Base-by-base conservation (phyloP, 1,284 basidiomycete genomes). In the Pisolithus thermaeus region DNA sequence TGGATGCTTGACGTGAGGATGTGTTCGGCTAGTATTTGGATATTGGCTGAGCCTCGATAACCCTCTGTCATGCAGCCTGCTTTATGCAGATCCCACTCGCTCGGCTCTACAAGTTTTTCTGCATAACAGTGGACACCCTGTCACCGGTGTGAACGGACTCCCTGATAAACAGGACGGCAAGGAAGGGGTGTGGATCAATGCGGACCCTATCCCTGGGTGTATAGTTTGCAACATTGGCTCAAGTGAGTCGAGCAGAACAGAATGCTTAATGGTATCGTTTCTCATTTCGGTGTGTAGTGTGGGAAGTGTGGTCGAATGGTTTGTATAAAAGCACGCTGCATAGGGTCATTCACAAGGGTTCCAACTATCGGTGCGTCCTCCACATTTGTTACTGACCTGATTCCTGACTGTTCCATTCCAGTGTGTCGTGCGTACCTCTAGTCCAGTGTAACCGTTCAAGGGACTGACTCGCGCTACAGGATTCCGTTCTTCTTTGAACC, bases 401-500 rank as follows among this genome's bases (percentile, higher is more conserved):
- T 30, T 3, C 1, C 9, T 8, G 44, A 39, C 39, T 20, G 16
- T 42, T 14, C 16, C 42, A 28, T 28, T 7, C 1, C 58, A 85
- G 83, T 5, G 72, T 86, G 46, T 87, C 84, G 81, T 76, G 52
- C 12, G 44, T 46, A 56, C 32, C 44, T 14, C 54, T 27, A 12
- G 32, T 25, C 6, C 39, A 52, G n/a, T 45, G 23, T 22, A 25
- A 39, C 20, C 30, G 5, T 46, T 46, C 23, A 16, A 14, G 18
- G 51, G 12, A n/a, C 52, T 60, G 20, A 59, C 37, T 37, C 11
- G 25, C 42, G 32, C 11, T 41, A 47, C 54, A 76, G 87, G 7
- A 77, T 92, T 36, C 90, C 90, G 0, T 92, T 92, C 69, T 92
- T 92, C 73, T 92, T 87, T 58, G 90, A 92, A 63, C 90, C 90